Base-by-base conservation (phyloP, 2,329 filamentous ascomycete species). In the Xylariaceae sp. region DNA sequence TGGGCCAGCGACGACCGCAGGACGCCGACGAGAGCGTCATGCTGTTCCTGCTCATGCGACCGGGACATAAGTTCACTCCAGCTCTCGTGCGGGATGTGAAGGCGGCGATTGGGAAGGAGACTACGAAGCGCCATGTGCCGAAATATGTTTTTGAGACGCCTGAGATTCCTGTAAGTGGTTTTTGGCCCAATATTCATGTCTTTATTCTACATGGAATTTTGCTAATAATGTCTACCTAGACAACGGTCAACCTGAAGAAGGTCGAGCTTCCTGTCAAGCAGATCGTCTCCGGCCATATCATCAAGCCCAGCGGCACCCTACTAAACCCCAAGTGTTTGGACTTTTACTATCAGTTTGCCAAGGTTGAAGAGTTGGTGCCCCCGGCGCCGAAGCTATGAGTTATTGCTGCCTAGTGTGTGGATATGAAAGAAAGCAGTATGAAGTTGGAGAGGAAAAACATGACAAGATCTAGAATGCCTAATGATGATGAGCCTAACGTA, bases 191-290 rank as follows among this genome's bases (percentile, higher is more conserved):
- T 2, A 4, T 6, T 11, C 18, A 17, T n/a, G n/a, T 10, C 7
- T 2, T 45, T 4, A 23, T 8, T 45, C 15, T 23, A 1, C 8
- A 18, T 34, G 37, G 11, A 35, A 35, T 17, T 11, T 17, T 45
- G 39, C 56, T 61, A 18, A 59, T 47, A 18, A 48, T 13, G 10
- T 23, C 42, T 54, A 9, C 10, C n/a, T 37, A 91, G 85, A 89
- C 86, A 0, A 94, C 90, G 0, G 85, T 94, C 63, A 94, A 93
- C 70, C 74, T 90, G 53, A 94, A 94, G 72, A 94, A 94, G 73
- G 90, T 94, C 3, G 90, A 94, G 72, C 68, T 94, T 55, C 89
- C 89, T 0, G 88, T 94, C 35, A 94, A 94, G 75, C 87, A 90
- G 69, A 94, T 94, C 63, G 86, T 94, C 0, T 90, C 84, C 0